Conservation (phyloP, 768 basidiomycete species). For the Russula griseocarnosa region DNA sequence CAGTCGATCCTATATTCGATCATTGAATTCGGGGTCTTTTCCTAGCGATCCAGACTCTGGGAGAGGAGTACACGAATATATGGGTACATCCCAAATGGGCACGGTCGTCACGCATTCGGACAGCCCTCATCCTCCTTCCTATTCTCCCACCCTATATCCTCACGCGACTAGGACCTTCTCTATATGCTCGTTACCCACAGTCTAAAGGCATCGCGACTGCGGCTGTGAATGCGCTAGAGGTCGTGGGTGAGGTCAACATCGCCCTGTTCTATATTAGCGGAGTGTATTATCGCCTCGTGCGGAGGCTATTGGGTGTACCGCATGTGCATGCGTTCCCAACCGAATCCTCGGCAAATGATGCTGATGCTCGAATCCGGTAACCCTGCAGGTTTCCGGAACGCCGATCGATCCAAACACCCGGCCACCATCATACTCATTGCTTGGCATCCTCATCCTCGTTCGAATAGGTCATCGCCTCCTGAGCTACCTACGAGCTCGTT, state of each 20-base stretch:
- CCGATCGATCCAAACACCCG: slow-evolving; percentile 66
- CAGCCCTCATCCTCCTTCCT: slow-evolving; percentile 59
- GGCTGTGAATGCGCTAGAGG: slow-evolving; percentile 52
- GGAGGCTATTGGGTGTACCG: slow-evolving; percentile 61
- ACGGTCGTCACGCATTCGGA: slow-evolving; percentile 46
- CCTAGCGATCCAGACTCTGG: slow-evolving; percentile 73
- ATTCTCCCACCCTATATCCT: slow-evolving; percentile 62
- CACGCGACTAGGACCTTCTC: slow-evolving; percentile 43
- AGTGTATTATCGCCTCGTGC: slow-evolving; percentile 69
- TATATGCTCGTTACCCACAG: slow-evolving; percentile 38
- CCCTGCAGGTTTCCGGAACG: slow-evolving; percentile 61
- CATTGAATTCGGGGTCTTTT: slow-evolving; percentile 15
- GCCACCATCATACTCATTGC: slow-evolving; percentile 82
- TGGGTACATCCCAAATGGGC: slow-evolving; percentile 48
- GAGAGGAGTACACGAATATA: slow-evolving; percentile 88
- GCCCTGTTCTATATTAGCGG: slow-evolving; percentile 78
- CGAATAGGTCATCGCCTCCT: slow-evolving; percentile 62
- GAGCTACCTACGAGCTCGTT: slow-evolving; percentile 40
- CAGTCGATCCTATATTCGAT: slow-evolving; percentile 7
- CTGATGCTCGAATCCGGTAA: slow-evolving; percentile 1
- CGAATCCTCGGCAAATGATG: background rate
- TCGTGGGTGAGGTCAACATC: slow-evolving; percentile 66
- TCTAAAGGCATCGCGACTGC: slow-evolving; percentile 35
- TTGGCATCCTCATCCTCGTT: slow-evolving; percentile 67
- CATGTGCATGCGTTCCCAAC: slow-evolving; percentile 47